phyloP scores from a whole-genome alignment of 192 early-diverging fungal genomes.

The Gonapodya prolifera region DNA sequence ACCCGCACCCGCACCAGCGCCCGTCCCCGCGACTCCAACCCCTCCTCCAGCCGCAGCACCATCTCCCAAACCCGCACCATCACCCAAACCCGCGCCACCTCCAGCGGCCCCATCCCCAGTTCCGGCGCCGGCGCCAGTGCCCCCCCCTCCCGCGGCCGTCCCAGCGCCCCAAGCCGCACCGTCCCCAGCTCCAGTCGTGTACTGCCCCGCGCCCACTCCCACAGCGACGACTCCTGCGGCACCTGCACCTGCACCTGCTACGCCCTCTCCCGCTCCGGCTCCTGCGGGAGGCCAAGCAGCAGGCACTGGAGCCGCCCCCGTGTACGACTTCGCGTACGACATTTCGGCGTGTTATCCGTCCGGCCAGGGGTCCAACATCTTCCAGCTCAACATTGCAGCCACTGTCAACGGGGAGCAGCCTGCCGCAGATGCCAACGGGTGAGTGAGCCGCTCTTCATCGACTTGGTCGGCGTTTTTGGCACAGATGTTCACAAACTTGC shows the following conservation, averaged over 20 bases:
- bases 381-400: background rate
- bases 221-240: background rate
- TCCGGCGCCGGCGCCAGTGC: background rate
- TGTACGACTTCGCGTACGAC: background rate
- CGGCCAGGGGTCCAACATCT: background rate
- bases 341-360: background rate
- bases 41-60: too few relatives aligned
- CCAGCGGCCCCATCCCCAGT: background rate
- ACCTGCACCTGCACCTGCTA: background rate
- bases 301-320: background rate
- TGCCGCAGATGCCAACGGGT: background rate
- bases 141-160: background rate
- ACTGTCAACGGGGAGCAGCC: background rate
- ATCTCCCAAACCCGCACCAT: too few relatives aligned
- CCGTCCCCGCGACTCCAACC: too few relatives aligned
- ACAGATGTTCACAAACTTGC: background rate
- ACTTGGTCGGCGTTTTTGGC: too few relatives aligned
- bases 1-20: too few relatives aligned
- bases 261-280: background rate
- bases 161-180: slow-evolving; percentile 7
- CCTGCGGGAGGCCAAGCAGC: background rate
- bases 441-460: too few relatives aligned
- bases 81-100: background rate
- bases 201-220: background rate
- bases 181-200: background rate